Percentiles rank a stretch among this genome's conserved stretches.
Conservation (phyloP, 148 eudicot species). For the Fagopyrum homotropicum region DNA sequence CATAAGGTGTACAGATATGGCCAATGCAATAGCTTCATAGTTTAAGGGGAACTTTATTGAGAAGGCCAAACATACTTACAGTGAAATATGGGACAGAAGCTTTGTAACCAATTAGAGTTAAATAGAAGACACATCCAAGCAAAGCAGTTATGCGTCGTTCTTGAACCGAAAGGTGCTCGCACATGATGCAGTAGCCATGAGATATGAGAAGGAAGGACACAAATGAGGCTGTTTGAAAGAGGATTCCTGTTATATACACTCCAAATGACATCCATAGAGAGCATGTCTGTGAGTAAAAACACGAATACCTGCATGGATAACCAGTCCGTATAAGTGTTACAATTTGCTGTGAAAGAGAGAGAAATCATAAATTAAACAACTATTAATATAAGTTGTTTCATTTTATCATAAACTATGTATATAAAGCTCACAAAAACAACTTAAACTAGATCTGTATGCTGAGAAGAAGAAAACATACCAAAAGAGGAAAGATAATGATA, state of each 20-base stretch:
- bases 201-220: slow-evolving; percentile 83
- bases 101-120: slow-evolving; percentile 87
- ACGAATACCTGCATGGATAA: slow-evolving; percentile 57
- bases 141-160: slow-evolving; percentile 72
- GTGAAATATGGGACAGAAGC: slow-evolving; percentile 89
- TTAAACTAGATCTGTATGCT: neutral
- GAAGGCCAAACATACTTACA: slow-evolving; percentile 37
- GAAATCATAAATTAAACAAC: neutral
- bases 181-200: slow-evolving; percentile 92
- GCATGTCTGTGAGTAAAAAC: slow-evolving; percentile 69
- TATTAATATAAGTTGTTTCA: neutral
- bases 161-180: slow-evolving; percentile 65
- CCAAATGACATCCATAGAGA: slow-evolving; percentile 98
- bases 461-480: slow-evolving; percentile 43
- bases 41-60: neutral
- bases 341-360: neutral
- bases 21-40: neutral
- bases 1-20: too few relatives aligned
- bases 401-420: neutral
- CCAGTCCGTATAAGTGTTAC: neutral
- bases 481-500: slow-evolving; percentile 71
- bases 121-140: slow-evolving; percentile 72
- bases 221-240: slow-evolving; percentile 80
- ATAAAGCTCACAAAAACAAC: neutral
- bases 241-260: slow-evolving; percentile 74